Evolutionary conservation across 164 flowering plant species (phyloP).

Genomic region (Berberis thunbergii): DNA sequence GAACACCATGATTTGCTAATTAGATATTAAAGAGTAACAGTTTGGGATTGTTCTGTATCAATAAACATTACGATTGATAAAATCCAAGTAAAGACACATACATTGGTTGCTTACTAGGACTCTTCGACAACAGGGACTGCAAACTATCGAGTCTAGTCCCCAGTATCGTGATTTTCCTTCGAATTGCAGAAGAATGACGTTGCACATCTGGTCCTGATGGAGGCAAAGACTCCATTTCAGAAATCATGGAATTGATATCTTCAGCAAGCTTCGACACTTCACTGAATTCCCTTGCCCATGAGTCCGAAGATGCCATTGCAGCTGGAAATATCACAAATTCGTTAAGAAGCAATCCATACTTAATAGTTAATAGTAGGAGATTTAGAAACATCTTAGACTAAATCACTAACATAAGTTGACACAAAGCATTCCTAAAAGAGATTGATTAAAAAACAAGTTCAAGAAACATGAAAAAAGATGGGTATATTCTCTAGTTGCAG

Average conservation of each 20-base stretch:
- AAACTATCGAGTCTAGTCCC: conserved; percentile 82
- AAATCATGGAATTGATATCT: conserved; percentile 71
- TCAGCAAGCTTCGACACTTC: conserved; percentile 82
- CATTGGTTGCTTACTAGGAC: conserved; percentile 72
- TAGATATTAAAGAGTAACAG: too few species aligned
- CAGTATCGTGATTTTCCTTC: conserved; percentile 79
- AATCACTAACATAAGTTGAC: too few species aligned
- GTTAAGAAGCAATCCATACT: too few species aligned
- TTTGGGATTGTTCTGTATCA: too few species aligned
- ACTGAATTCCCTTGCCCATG: conserved; percentile 80
- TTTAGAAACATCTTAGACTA: too few species aligned
- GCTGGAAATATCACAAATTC: conserved; percentile 10
- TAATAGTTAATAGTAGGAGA: too few species aligned
- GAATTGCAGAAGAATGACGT: conserved; percentile 65
- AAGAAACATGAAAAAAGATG: too few species aligned
- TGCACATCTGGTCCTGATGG: conserved; percentile 74
- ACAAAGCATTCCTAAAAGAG: too few species aligned
- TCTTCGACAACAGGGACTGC: conserved; percentile 60
- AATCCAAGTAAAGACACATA: conserved; percentile 21
- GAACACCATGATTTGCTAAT: too few species aligned
- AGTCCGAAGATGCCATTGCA: conserved; percentile 67
- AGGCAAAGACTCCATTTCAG: conserved; percentile 49
- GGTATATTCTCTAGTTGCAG: too few species aligned
- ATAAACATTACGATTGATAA: too few species aligned
- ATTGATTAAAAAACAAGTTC: too few species aligned